Evolutionary conservation across 2,329 filamentous ascomycete genomes (phyloP), one percentile per base, ranked within the genome.

Genomic region (Parasarocladium wereldwijsianum): DNA sequence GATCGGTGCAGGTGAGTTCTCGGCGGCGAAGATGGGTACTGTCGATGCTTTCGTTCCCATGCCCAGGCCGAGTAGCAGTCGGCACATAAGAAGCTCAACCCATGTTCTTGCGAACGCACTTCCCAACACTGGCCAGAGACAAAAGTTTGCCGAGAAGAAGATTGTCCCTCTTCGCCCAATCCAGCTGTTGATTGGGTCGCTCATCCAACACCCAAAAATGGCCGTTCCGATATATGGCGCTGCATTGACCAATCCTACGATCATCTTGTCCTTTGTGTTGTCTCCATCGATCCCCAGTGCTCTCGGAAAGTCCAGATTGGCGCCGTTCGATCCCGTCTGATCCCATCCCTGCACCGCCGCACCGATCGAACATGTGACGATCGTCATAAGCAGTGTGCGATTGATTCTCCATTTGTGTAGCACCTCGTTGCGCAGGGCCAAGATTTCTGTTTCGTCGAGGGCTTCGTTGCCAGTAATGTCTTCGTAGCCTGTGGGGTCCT

Each of bases 21-120:
- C 80, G 3, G 80, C 79, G 0, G 77, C 74, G 41, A 81, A 86
- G 17, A 86, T 74, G 0, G 81, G 80, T 2, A 83, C 76, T 27
- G 62, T 70, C 0, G 71, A 70, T 13, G 73, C 72, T 46, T 85
- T 85, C 11, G 76, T 64, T 17, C 80, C 80, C 57, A 86, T 83
- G 2, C 77, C 80, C 26, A 90, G 69, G 8, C 83, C 83, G 36
- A 87, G 65, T 9, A 80, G 60, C 36, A 87, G 66, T 24, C 83
- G 72, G 28, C 72, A 75, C 24, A 70, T 62, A 34, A 90, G 64
- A 39, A 85, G 67, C 43, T 82, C 69, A 46, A 60, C 63, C 79
- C 80, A 87, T 1, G 65, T 74, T 36, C 78, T 69, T 32, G 74
- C 70, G 38, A 83, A 78, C 0, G 69, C 78, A 31, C 67, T 72